Percentiles rank a stretch among this genome's conserved stretches.
These are phyloP conservation scores for Fraxinus angustifolia DNA, from an alignment of 305 asterid genomes.

Conservation along the genomic window DNA sequence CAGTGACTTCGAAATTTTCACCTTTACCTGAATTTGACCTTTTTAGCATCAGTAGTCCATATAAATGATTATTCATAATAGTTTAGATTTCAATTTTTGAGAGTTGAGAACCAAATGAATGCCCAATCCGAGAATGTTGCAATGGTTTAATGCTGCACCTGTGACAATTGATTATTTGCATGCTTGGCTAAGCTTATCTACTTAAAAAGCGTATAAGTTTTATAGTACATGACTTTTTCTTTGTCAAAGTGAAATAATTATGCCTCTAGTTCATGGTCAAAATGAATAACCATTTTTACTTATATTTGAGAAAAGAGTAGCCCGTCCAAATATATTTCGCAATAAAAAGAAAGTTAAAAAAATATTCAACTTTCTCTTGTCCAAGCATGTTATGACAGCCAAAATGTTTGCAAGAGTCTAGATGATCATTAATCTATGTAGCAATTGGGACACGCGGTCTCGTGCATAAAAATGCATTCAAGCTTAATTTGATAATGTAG, in stretches of 20 bases:
- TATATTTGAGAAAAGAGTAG: neutral
- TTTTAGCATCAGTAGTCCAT: neutral
- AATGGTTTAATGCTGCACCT: neutral
- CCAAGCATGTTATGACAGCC: neutral
- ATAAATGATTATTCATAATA: neutral
- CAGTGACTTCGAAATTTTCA: neutral
- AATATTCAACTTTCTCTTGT: neutral
- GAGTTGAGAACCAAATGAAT: neutral
- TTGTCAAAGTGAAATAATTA: neutral
- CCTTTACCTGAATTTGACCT: neutral
- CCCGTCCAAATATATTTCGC: neutral
- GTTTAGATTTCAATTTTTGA: neutral
- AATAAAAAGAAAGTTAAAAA: neutral
- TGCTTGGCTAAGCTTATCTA: neutral
- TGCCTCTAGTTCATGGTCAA: neutral
- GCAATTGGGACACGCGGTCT: neutral
- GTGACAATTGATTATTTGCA: neutral
- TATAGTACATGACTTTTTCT: neutral
- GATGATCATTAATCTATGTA: neutral
- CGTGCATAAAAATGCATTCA: neutral
- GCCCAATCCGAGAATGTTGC: neutral
- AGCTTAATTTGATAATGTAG: neutral
- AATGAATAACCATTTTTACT: neutral
- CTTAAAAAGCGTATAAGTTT: neutral
- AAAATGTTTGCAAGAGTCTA: neutral